Percentiles rank a stretch among this genome's conserved stretches.
These are phyloP conservation scores for Tolypocladium tundrense DNA, from an alignment of 2,329 filamentous ascomycete genomes.

Conservation along the genomic window DNA sequence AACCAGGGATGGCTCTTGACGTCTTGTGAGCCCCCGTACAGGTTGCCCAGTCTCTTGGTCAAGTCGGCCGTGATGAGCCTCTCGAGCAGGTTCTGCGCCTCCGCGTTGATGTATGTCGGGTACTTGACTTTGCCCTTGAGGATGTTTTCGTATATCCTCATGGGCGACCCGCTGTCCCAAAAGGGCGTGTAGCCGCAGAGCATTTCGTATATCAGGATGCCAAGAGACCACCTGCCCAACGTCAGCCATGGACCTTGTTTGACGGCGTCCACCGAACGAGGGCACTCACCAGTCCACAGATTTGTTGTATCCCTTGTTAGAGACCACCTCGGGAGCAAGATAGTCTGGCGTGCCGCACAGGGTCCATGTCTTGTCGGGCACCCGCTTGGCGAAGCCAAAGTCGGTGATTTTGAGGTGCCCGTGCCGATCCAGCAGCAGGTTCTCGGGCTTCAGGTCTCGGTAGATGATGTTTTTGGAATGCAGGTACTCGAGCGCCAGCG, in stretches of 20 bases:
- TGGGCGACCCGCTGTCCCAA: slow-evolving; percentile 94
- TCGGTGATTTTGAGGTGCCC: slow-evolving; percentile 96
- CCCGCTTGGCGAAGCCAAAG: slow-evolving; percentile 97
- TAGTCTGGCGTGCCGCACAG: slow-evolving; percentile 97
- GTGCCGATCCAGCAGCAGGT: slow-evolving; percentile 81
- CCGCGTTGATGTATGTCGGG: slow-evolving; percentile 86
- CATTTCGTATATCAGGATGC: slow-evolving; percentile 99
- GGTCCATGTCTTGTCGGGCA: slow-evolving; percentile 98
- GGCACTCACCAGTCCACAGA: slow-evolving; percentile 86
- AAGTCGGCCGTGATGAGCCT: slow-evolving; percentile 90
- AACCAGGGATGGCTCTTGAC: slow-evolving; percentile 98
- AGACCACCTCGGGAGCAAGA: slow-evolving; percentile 94
- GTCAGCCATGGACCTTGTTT: neutral
- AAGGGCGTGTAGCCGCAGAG: slow-evolving; percentile 97
- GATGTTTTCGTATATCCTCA: slow-evolving; percentile 99
- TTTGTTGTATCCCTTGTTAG: slow-evolving; percentile 98
- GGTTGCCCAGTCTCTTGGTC: slow-evolving; percentile 88
- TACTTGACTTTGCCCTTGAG: slow-evolving; percentile 94
- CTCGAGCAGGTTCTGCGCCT: slow-evolving; percentile 86
- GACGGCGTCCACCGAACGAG: neutral
- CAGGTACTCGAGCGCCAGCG: slow-evolving; percentile 87
- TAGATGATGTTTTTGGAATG: slow-evolving; percentile 96
- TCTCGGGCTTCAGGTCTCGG: slow-evolving; percentile 92
- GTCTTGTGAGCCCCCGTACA: slow-evolving; percentile 82
- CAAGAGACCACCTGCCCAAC: slow-evolving; percentile 81